Conservation (phyloP, 1,284 basidiomycete species). For the Erythrobasidium hasegawianum region DNA sequence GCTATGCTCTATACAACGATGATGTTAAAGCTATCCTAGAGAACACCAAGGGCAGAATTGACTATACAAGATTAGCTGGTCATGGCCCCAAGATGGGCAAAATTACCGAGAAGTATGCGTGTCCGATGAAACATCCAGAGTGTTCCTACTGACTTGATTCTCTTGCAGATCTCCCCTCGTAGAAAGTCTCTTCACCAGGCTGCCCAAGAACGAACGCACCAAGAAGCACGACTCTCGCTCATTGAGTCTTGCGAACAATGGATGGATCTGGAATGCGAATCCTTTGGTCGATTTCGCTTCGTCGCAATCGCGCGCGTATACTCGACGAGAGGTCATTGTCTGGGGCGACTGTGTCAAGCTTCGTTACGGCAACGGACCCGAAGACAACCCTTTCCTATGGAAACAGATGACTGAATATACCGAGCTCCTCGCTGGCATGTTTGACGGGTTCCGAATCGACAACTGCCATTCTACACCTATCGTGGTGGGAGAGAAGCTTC, state of each 20-base stretch:
- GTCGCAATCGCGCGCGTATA: conserved; percentile 88
- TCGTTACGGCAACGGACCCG: conserved; percentile 73
- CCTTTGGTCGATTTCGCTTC: conserved; percentile 92
- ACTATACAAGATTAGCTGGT: conserved; percentile 72
- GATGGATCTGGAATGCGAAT: conserved; percentile 98
- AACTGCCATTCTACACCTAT: conserved; percentile 97
- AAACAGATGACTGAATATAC: conserved; percentile 86
- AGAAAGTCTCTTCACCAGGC: conserved; percentile 83
- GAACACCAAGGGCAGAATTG: conserved; percentile 68
- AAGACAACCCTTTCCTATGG: conserved; percentile 93
- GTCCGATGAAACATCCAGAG: neutral
- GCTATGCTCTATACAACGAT: conserved; percentile 79
- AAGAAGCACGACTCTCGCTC: conserved; percentile 62
- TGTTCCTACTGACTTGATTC: neutral
- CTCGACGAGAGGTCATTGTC: conserved; percentile 90
- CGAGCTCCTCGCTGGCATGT: conserved; percentile 68
- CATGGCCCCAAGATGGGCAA: conserved; percentile 80
- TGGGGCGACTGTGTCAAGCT: conserved; percentile 99
- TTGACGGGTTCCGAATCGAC: conserved; percentile 94
- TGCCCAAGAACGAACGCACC: conserved; percentile 57
- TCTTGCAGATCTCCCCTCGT: conserved; percentile 74
- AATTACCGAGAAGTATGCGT: conserved; percentile 67
- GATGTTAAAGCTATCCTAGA: conserved; percentile 70
- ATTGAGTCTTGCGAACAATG: conserved; percentile 90
- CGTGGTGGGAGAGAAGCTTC: conserved; percentile 83